These are phyloP conservation scores for Gossypium lobatum DNA, from an alignment of 441 rosid species.

Conservation along the genomic window DNA sequence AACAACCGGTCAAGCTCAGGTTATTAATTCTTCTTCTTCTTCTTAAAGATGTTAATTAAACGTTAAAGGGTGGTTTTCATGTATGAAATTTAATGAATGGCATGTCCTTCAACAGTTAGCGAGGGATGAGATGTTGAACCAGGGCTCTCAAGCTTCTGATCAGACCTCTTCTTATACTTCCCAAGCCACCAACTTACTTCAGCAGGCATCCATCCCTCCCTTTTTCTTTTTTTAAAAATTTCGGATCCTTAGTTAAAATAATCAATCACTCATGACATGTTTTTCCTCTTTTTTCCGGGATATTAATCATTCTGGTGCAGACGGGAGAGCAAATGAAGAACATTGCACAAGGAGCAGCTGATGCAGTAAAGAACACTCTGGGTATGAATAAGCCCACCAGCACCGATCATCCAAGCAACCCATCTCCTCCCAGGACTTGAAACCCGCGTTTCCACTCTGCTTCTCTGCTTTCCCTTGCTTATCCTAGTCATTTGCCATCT, in stretches of 20 bases:
- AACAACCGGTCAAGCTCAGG: neutral
- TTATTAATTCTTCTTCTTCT: neutral
- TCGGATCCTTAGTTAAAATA: no score
- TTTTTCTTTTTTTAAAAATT: neutral
- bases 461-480: neutral
- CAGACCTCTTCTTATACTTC: constrained; percentile 6
- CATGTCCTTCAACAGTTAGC: constrained; percentile 4
- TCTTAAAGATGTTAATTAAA: neutral
- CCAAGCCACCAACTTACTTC: constrained; percentile 34
- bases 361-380: constrained; percentile 30
- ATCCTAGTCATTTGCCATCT: neutral
- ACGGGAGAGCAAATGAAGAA: constrained; percentile 30
- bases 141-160: constrained; percentile 11
- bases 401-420: constrained; percentile 4
- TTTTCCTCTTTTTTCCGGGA: neutral
- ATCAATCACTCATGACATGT: no score
- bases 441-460: neutral
- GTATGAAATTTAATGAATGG: neutral
- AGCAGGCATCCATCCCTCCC: constrained; percentile 20
- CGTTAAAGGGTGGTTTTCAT: neutral
- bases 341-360: constrained; percentile 38
- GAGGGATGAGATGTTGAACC: constrained; percentile 23
- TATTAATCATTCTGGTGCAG: neutral
- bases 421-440: constrained; percentile 12
- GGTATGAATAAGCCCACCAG: constrained; percentile 16